Evolutionary conservation across 495 filamentous ascomycete species (phyloP), one percentile per base, ranked within the genome.

Genomic region (Trichoderma gamsii): DNA sequence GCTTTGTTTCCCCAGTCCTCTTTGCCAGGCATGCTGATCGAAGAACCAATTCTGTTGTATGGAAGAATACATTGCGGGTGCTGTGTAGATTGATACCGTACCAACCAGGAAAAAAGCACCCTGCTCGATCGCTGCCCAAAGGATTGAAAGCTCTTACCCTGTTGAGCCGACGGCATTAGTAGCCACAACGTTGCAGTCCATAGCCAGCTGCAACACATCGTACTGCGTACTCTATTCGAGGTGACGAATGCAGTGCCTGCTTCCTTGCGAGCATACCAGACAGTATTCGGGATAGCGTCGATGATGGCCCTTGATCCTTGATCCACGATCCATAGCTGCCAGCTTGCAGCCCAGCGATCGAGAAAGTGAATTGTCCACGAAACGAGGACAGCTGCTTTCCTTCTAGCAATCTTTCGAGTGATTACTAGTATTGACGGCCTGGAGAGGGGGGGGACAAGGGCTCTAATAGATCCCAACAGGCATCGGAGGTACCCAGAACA

Each of bases 101-200:
- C 23, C 8, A 29, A 32, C 23, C 23, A 23, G 25, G 29, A 29
- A 18, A 29, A 16, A 0, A 18, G n/a, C n/a, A 3, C 25, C 25
- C 56, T 52, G 9, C 49, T 61, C 27, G 25, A 61, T 32, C 27
- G 56, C 56, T 61, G 56, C 56, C 56, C 25, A 61, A 61, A 13
- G 56, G 56, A 61, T 6, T 61, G 27, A 32, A 29, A 13, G 52
- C 56, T 61, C 25, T 61, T 61, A 61, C 56, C 56, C 23, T 61
- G 56, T 61, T 61, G 56, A 61, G 56, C 56, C 16, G 25, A 13
- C 56, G 56, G 56, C 56, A 61, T 61, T 61, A 12, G 56, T 61
- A 27, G 56, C 27, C 56, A 32, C 25, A 32, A 29, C 12, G 23
- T 61, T 61, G 56, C 56, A 61, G 56, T 61, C 11, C 5, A 32